These are phyloP conservation scores for Globisporangium paddicum DNA, from an alignment of 352 stramenopile species.

Conservation along the genomic window DNA sequence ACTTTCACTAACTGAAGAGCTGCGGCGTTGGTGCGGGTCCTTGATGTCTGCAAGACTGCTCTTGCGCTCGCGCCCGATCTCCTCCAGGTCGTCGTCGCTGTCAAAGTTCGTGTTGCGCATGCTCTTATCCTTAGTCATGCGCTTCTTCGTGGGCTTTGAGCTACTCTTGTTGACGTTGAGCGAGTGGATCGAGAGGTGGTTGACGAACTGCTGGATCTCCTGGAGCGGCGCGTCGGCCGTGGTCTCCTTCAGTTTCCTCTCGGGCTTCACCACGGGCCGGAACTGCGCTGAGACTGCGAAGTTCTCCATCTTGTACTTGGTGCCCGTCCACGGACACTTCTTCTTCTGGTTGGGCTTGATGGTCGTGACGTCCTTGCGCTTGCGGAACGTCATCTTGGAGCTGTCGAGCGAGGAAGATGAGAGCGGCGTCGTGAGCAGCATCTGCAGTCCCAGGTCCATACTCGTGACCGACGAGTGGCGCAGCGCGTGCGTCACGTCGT, in stretches of 20 bases:
- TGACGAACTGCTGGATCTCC: conserved; percentile 53
- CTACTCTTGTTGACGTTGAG: conserved; percentile 14
- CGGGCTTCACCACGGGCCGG: conserved; percentile 41
- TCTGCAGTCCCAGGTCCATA: conserved; percentile 65
- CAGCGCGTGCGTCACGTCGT: conserved; percentile 61
- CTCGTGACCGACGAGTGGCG: conserved; percentile 53
- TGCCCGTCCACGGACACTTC: conserved; percentile 53
- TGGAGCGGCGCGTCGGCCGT: conserved; percentile 30
- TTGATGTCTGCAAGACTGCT: conserved; percentile 3
- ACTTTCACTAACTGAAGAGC: neutral
- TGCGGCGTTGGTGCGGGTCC: neutral
- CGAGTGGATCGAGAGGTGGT: conserved; percentile 36
- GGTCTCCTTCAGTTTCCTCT: conserved; percentile 44
- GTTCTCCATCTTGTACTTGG: conserved; percentile 75
- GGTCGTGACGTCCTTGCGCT: conserved; percentile 45
- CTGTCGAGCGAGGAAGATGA: conserved; percentile 56
- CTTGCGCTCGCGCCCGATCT: conserved; percentile 8
- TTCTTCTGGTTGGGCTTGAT: conserved; percentile 18
- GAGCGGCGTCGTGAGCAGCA: conserved; percentile 69
- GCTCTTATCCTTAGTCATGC: conserved; percentile 21
- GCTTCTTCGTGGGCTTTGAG: conserved; percentile 15
- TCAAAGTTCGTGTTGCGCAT: conserved; percentile 33
- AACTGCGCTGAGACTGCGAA: conserved; percentile 56
- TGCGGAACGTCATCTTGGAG: conserved; percentile 50
- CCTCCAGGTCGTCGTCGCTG: conserved; percentile 18